Evolutionary conservation across 176 grass and related monocot species (phyloP), one percentile per base, ranked within the genome.

Genomic region (Areca catechu): DNA sequence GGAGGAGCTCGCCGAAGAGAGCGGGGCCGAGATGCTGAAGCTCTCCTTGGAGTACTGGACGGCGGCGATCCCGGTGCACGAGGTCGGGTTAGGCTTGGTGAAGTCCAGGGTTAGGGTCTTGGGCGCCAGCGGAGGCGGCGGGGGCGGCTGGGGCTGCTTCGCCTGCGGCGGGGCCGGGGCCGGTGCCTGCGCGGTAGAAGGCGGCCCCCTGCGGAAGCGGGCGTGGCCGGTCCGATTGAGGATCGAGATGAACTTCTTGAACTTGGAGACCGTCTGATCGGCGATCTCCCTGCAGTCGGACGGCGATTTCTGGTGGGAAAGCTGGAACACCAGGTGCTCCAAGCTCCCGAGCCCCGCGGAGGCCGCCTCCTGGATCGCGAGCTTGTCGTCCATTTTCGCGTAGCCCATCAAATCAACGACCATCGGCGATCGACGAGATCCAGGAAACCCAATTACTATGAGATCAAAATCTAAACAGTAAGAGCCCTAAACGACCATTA

Each of bases 301-400:
- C 23, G 34, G 34, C 10, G 34, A 43, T 1, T 53, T 29, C 5
- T 49, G 65, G 18, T 54, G 25, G 17, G 65, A 55, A 12, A 67
- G 65, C 14, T 55, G 65, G 25, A 22, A 5, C 51, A 55, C 17
- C 25, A 67, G 51, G 19, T 67, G 50, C 27, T 67, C 65, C 51
- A 67, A 37, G 24, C 51, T 54, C 25, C 50, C 50, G n/a, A 67
- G 24, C 1, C 65, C 65, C 2, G 65, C 65, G 7, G 51, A 9
- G 51, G 51, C 65, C 3, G 51, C 65, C 10, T 67, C 65, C 51
- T 67, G 65, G 65, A 67, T 67, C 3, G 65, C 65, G n/a, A 67
- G 55, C 65, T 55, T 24, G 18, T 67, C 65, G 51, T 67, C 51
- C 51, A 67, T 55, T 25, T 67, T 67, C 3, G 25, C 12, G 51